Conservation (phyloP, 495 filamentous ascomycete genomes). For the Penicillium coprophilum region DNA sequence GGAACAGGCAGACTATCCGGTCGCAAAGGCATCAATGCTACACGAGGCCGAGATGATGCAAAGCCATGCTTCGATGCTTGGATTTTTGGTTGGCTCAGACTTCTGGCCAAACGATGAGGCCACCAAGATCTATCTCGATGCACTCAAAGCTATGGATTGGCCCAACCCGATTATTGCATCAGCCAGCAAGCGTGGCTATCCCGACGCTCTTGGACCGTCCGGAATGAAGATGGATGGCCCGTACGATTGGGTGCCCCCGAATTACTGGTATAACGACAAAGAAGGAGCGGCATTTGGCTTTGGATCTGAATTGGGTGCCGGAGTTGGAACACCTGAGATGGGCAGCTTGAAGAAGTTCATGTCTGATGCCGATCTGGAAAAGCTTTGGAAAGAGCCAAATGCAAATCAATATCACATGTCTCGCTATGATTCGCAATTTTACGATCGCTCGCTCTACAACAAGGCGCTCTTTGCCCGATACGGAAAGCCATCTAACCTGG, state of each 20-base stretch:
- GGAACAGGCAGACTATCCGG: constrained; percentile 52
- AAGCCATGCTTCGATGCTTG: constrained; percentile 55
- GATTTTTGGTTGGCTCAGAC: constrained; percentile 60
- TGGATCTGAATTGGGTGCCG: constrained; percentile 59
- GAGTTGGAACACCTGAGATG: constrained; percentile 61
- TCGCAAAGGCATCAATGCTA: constrained; percentile 53
- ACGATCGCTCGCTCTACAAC: constrained; percentile 58
- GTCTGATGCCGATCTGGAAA: constrained; percentile 46
- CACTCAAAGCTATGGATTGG: constrained; percentile 54
- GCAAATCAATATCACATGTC: constrained; percentile 61
- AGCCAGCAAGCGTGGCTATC: constrained; percentile 55
- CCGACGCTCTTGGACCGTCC: constrained; percentile 49
- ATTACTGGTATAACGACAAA: constrained; percentile 58
- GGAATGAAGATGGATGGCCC: constrained; percentile 69
- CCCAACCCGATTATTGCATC: constrained; percentile 56
- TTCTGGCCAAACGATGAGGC: constrained; percentile 62
- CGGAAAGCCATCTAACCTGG: constrained; percentile 50
- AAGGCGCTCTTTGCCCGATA: constrained; percentile 52
- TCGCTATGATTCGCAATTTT: constrained; percentile 51
- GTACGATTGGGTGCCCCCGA: constrained; percentile 67
- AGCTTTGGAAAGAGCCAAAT: constrained; percentile 55
- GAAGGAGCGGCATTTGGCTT: constrained; percentile 62
- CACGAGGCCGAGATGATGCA: constrained; percentile 63
- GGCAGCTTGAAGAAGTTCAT: constrained; percentile 56
- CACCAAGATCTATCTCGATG: constrained; percentile 49